Evolutionary conservation across 257 asterid species (phyloP), one percentile per base, ranked within the genome.

Genomic region (Penstemon eatonii): DNA sequence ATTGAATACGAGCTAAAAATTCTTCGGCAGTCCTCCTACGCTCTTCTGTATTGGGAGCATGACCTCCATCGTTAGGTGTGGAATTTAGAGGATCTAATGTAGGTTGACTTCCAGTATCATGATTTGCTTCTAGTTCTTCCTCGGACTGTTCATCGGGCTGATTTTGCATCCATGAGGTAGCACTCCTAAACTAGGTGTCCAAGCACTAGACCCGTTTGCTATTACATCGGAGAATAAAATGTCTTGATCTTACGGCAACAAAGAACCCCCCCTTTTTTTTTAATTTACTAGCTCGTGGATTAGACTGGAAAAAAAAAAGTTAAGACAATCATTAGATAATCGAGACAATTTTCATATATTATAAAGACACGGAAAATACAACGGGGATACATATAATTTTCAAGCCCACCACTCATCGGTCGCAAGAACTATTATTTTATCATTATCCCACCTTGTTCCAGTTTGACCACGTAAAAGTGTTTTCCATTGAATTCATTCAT

Each of bases 91-190:
- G 8, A 2, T 41, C 6, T 6, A 7, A 12, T 38, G 33, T 58
- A 13, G 43, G 40, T 25, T 25, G 33, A 2, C 33, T 25, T 25
- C 33, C 33, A 25, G 2, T 25, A 25, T 25, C 33, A 25, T 1
- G 33, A 25, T 25, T 25, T 25, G 33, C 33, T 25, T 1, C 33
- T 1, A 25, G 33, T 6, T 40, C 4, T 2, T 6, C 9, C n/a
- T 9, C 3, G 3, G 11, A n/a, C 3, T 38, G 45, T 39, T 37
- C 4, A 7, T 4, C 1, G 18, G 46, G 3, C 8, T 61, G 53
- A 7, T 62, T 54, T 3, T 25, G 37, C 53, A 62, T 42, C 5
- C 44, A 53, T 44, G 67, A 42, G 67, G 67, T 53, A 62, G n/a
- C 12, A 65, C 44, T 11, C 60, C 46, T 5, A 45, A 47, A 33